phyloP scores from a whole-genome alignment of 768 basidiomycete genomes.

The Russula abietina region DNA sequence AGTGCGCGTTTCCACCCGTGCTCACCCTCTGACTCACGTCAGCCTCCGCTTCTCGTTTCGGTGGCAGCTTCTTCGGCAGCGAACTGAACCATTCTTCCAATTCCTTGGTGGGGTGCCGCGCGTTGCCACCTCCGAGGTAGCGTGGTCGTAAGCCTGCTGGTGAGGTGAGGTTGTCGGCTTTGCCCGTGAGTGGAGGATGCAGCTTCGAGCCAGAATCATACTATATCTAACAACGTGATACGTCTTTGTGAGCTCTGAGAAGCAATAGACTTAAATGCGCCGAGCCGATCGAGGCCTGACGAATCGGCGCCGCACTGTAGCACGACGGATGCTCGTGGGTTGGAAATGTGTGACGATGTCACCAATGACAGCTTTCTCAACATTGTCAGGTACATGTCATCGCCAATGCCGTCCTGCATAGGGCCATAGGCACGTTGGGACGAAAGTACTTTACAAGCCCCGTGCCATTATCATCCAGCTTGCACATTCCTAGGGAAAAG shows the following conservation, averaged over 20 bases:
- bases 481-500: slow-evolving; percentile 97
- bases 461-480: slow-evolving; percentile 85
- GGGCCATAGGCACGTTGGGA: slow-evolving; percentile 89
- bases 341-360: slow-evolving; percentile 86
- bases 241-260: slow-evolving; percentile 97
- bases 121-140: slow-evolving; percentile 90
- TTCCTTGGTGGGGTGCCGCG: slow-evolving; percentile 93
- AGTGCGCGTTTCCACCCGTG: slow-evolving; percentile 48
- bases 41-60: slow-evolving; percentile 67
- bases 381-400: slow-evolving; percentile 90
- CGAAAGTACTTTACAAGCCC: slow-evolving; percentile 92
- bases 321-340: slow-evolving; percentile 85
- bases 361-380: slow-evolving; percentile 96
- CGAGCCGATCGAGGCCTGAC: slow-evolving; percentile 87
- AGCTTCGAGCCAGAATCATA: slow-evolving; percentile 91
- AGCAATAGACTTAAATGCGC: slow-evolving; percentile 97
- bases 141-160: slow-evolving; percentile 76
- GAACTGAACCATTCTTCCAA: slow-evolving; percentile 70
- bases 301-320: slow-evolving; percentile 97
- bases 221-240: slow-evolving; percentile 98
- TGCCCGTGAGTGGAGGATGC: slow-evolving; percentile 86
- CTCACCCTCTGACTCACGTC: slow-evolving; percentile 49
- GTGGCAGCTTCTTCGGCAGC: slow-evolving; percentile 58
- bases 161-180: slow-evolving; percentile 90
- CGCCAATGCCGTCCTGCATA: slow-evolving; percentile 96